These are phyloP conservation scores for Lasiosphaeria ovina DNA, from an alignment of 495 filamentous ascomycete genomes.

Conservation along the genomic window DNA sequence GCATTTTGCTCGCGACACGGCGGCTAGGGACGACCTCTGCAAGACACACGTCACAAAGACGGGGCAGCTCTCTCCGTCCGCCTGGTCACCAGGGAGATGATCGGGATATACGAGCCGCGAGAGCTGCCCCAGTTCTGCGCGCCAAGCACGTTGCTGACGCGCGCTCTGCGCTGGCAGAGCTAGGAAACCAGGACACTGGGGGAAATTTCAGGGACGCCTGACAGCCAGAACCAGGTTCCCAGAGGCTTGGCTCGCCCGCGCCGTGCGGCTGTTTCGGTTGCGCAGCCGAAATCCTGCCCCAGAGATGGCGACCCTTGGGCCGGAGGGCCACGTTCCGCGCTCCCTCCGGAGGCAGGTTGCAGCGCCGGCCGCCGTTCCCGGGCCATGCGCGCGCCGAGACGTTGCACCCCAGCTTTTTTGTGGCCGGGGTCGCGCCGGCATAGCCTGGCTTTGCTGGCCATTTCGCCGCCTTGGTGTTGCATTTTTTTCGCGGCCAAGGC, in stretches of 20 bases:
- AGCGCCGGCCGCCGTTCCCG: background rate
- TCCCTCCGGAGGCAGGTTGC: constrained; percentile 5
- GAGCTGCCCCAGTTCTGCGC: no score
- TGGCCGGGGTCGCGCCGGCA: constrained; percentile 13
- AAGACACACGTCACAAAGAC: no score
- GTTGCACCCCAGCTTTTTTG: constrained; percentile 13
- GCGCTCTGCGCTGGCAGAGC: no score
- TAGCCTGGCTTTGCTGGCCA: constrained; percentile 1
- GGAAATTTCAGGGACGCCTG: background rate
- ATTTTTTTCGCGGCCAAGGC: background rate
- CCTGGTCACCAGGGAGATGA: no score
- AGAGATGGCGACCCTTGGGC: background rate
- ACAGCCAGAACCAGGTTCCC: constrained; percentile 3
- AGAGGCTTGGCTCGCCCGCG: constrained; percentile 28
- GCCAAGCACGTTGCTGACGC: no score
- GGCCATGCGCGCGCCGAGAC: constrained; percentile 19
- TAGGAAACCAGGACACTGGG: no score
- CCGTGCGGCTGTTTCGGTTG: constrained; percentile 23
- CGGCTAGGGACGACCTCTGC: no score
- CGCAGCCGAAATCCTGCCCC: constrained; percentile 15
- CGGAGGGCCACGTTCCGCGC: constrained; percentile 24
- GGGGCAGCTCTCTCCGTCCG: no score
- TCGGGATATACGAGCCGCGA: no score
- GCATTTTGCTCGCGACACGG: no score
- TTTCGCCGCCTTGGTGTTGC: background rate